Percentiles rank a stretch among this genome's conserved stretches.
These are phyloP conservation scores for Caloboletus firmus DNA, from an alignment of 1,284 basidiomycete species.

Conservation along the genomic window DNA sequence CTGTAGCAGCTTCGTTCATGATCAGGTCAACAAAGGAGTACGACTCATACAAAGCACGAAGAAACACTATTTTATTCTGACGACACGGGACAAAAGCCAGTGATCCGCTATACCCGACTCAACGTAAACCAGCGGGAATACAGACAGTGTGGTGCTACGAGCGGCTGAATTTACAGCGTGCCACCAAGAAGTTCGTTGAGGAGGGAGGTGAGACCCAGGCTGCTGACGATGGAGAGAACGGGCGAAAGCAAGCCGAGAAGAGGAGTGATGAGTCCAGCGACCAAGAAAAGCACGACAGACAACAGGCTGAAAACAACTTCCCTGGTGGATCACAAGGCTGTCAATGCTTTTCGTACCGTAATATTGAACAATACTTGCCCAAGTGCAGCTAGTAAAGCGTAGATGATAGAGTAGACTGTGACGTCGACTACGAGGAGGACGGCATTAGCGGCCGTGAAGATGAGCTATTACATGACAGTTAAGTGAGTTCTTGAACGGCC, in stretches of 20 bases:
- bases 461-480: slow-evolving; percentile 5
- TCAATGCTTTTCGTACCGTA: background rate
- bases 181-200: slow-evolving; percentile 7
- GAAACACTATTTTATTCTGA: background rate
- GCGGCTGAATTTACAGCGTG: slow-evolving; percentile 1
- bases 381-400: background rate
- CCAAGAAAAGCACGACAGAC: slow-evolving; percentile 1
- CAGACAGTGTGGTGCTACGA: background rate
- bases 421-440: slow-evolving; percentile 12
- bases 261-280: slow-evolving; percentile 7
- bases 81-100: background rate
- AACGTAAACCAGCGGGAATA: background rate
- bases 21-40: too few relatives aligned
- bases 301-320: slow-evolving; percentile 8
- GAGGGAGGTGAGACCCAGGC: slow-evolving; percentile 7
- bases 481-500: background rate
- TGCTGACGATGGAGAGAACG: slow-evolving; percentile 9
- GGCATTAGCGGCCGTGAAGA: slow-evolving; percentile 3
- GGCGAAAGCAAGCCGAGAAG: slow-evolving; percentile 11
- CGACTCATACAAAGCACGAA: too few relatives aligned
- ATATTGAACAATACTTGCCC: slow-evolving; percentile 1
- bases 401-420: background rate
- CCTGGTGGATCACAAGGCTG: background rate
- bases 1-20: too few relatives aligned
- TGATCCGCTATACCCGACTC: background rate